phyloP scores from a whole-genome alignment of 805 yeast species.

The Nakazawaea ambrosiae region DNA sequence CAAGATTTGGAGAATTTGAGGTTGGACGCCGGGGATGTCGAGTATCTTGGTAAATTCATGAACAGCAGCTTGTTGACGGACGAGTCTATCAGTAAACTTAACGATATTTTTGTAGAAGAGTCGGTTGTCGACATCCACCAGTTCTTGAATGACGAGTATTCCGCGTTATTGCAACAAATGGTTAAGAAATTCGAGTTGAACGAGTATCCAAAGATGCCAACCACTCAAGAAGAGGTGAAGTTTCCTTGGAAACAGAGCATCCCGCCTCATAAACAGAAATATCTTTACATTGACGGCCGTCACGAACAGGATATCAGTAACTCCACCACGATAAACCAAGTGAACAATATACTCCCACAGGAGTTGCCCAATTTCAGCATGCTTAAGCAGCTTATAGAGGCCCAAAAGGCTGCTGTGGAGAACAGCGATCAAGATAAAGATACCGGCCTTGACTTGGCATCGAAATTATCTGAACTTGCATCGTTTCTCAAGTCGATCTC shows the following conservation, averaged over 20 bases:
- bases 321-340: conserved; percentile 25
- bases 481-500: conserved; percentile 50
- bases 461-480: conserved; percentile 45
- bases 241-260: conserved; percentile 86
- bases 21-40: conserved; percentile 34
- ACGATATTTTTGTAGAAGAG: conserved; percentile 51
- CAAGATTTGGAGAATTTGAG: conserved; percentile 19
- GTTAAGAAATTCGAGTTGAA: conserved; percentile 58
- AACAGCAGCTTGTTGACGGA: conserved; percentile 42
- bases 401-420: conserved; percentile 10
- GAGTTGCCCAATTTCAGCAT: conserved; percentile 52
- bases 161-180: conserved; percentile 35
- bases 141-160: conserved; percentile 52
- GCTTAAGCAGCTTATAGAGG: conserved; percentile 12
- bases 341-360: conserved; percentile 27
- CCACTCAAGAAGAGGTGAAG: conserved; percentile 41
- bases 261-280: conserved; percentile 92
- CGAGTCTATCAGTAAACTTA: conserved; percentile 34
- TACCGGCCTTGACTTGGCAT: conserved; percentile 22
- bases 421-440: conserved; percentile 13
- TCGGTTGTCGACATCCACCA: conserved; percentile 62
- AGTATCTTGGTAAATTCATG: conserved; percentile 46
- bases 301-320: conserved; percentile 24
- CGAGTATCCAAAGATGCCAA: conserved; percentile 46
- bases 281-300: conserved; percentile 70